Evolutionary conservation across 2,329 filamentous ascomycete genomes (phyloP).

Genomic region (Annulohypoxylon truncatum): DNA sequence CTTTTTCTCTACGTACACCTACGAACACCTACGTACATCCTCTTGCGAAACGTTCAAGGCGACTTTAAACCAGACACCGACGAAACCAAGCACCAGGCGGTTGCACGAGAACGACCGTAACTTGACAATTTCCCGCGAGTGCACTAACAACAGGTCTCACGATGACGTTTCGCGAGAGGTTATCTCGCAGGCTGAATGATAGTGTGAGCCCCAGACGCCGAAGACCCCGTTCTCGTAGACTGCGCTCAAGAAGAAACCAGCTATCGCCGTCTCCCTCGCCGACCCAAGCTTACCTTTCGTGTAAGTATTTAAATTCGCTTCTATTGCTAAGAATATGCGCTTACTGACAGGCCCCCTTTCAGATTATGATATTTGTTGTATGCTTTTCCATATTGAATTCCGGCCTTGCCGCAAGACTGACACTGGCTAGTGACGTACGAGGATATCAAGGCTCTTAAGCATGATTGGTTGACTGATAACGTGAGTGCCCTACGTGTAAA

Average conservation of each 20-base stretch:
- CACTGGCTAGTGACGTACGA: slow-evolving; percentile 78
- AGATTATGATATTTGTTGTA: slow-evolving; percentile 55
- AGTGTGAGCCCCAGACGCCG: slow-evolving; percentile 47
- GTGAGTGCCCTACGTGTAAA: slow-evolving; percentile 61
- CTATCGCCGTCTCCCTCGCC: slow-evolving; percentile 53
- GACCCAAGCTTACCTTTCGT: slow-evolving; percentile 58
- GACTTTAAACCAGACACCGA: not conserved
- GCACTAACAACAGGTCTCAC: slow-evolving; percentile 19
- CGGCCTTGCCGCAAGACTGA: slow-evolving; percentile 27
- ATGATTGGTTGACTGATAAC: slow-evolving; percentile 98
- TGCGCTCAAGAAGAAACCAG: slow-evolving; percentile 47
- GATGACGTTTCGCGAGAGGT: slow-evolving; percentile 50
- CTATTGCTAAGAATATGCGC: slow-evolving; percentile 11
- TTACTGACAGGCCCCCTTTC: slow-evolving; percentile 38
- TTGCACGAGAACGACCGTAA: not conserved
- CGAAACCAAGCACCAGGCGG: not conserved
- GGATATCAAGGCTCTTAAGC: slow-evolving; percentile 87
- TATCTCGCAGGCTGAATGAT: slow-evolving; percentile 49
- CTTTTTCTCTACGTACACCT: too few species aligned
- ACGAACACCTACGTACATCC: not conserved
- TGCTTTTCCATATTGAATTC: slow-evolving; percentile 23
- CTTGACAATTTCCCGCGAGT: not conserved
- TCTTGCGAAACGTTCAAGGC: not conserved
- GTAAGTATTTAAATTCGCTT: slow-evolving; percentile 50
- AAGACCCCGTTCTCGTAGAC: slow-evolving; percentile 36